Base-by-base conservation (phyloP, 305 asterid genomes). In the Rubia tinctorum region DNA sequence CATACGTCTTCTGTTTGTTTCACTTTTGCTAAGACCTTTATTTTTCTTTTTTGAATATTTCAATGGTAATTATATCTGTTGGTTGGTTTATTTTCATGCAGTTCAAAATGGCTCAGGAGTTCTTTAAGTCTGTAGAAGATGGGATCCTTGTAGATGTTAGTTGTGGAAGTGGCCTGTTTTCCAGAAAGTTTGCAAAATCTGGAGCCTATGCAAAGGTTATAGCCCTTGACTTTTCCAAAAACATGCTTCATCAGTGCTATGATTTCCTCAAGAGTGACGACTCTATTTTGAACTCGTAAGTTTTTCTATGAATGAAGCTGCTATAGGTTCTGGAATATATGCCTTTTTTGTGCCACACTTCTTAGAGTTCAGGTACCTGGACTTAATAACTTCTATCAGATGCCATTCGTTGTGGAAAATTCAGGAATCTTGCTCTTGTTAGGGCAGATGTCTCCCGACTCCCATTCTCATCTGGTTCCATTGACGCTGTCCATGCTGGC, bases 401-500 rank as follows among this genome's bases (percentile, higher is more conserved):
- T 22, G 70, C 63, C 58, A 23, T 55, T 67, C 42, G 20, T 75
- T 49, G 66, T 75, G 61, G 74, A 63, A 37, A 60, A 14, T 73
- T 80, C 97, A 94, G 97, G 56, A 85, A 83, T 82, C 83, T 91
- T 80, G 97, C 97, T 71, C 97, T 94, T 77, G 97, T 94, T 75
- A 88, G 97, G 75, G 97, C 97, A 70, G 99, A 94, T 85, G 89
- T 94, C 78, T 90, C 99, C 15, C 86, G 97, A 82, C 93, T 94
- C 71, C 97, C 97, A 20, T 91, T 94, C 80, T 56, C 91, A n/a
- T 94, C 96, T 63, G 92, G 96, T 80, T 90, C 97, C 2, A 70
- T 94, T 49, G 97, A 94, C 75, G 93, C 95, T 71, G 97, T 91
- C 67, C 97, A 91, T 88, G 99, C 97, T 80, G 97, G 99, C 66